These are phyloP conservation scores for Beauveria asiatica DNA, from an alignment of 2,329 filamentous ascomycete species.

Conservation along the genomic window DNA sequence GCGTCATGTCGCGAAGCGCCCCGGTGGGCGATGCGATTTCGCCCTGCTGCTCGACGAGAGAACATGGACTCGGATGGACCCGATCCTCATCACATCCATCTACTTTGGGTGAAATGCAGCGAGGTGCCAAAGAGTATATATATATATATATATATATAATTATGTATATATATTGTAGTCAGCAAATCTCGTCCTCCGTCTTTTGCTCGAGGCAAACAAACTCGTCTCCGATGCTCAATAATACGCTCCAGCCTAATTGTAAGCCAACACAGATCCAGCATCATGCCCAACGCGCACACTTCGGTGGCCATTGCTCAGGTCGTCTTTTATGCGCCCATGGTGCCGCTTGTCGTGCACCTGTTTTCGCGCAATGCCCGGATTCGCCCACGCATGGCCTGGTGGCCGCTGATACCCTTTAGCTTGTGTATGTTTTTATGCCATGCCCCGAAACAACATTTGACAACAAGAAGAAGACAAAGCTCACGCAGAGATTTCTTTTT, in stretches of 20 bases:
- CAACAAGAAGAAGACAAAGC: neutral
- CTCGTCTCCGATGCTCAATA: no score
- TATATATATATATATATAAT: neutral
- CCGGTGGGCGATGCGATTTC: neutral
- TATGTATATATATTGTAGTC: neutral
- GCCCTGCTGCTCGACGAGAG: neutral
- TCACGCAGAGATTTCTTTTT: neutral
- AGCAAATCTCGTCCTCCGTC: neutral
- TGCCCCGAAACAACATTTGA: neutral
- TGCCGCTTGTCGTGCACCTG: conserved; percentile 18
- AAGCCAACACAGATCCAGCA: neutral
- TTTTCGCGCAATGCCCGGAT: conserved; percentile 20
- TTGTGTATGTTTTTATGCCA: conserved; percentile 13
- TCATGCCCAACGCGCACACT: conserved; percentile 16
- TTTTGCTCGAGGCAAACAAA: neutral
- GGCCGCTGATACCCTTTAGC: conserved; percentile 18
- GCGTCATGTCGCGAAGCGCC: conserved; percentile 8
- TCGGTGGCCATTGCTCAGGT: conserved; percentile 19
- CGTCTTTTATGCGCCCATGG: conserved; percentile 20
- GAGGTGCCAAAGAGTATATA: neutral
- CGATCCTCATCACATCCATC: neutral
- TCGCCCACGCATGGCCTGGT: conserved; percentile 21
- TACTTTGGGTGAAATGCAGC: conserved; percentile 1
- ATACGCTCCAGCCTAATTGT: no score
- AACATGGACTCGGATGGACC: neutral